A percentile compares a stretch with the other conserved stretches of the same genome.
Evolutionary conservation across 208 protist species (phyloP).

Genomic region (Leishmania arabica): DNA sequence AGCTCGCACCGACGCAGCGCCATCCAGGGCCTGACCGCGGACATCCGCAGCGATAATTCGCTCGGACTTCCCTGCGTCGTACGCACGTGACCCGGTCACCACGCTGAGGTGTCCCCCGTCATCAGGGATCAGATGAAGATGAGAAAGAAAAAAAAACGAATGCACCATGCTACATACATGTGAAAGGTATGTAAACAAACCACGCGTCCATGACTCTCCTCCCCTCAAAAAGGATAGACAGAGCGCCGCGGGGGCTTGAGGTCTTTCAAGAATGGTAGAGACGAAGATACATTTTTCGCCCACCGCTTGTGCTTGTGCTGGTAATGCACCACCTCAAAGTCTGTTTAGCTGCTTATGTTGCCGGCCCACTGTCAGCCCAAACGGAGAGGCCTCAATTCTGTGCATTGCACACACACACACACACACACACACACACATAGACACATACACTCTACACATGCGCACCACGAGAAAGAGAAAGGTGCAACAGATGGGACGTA

Average conservation of each 20-base stretch:
- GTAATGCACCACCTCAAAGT: not conserved
- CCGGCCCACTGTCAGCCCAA: not conserved
- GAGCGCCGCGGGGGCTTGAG: not conserved
- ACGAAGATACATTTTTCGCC: not conserved
- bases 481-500: too few species aligned
- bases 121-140: not conserved
- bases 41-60: not conserved
- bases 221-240: not conserved
- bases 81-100: not conserved
- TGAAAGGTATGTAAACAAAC: too few species aligned
- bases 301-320: not conserved
- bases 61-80: not conserved
- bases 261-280: not conserved
- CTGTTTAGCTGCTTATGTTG: not conserved
- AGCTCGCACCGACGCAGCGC: not conserved
- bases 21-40: not conserved
- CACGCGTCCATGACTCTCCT: not conserved
- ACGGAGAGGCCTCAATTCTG: not conserved
- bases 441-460: not conserved
- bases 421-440: not conserved
- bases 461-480: not conserved
- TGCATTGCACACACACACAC: not conserved
- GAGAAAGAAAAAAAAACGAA: not conserved
- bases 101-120: not conserved
- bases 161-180: not conserved